Percentiles rank a stretch among this genome's conserved stretches.
Conservation (phyloP, 2,329 filamentous ascomycete genomes). For the Aspergillus sp. region DNA sequence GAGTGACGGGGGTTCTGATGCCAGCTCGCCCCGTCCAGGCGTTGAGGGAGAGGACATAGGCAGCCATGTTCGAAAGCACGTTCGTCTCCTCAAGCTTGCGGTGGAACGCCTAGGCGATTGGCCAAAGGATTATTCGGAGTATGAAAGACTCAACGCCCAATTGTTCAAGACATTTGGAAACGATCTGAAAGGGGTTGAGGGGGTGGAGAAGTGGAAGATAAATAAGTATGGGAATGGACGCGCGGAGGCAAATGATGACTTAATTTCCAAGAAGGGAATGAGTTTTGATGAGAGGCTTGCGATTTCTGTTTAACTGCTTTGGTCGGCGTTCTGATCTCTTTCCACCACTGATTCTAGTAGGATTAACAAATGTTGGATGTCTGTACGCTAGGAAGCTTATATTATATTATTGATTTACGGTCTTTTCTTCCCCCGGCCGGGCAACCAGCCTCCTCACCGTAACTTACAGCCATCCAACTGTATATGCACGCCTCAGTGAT, state of each 20-base stretch:
- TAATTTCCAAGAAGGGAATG: too few relatives aligned
- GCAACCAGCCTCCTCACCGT: too few relatives aligned
- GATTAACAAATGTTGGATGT: too few relatives aligned
- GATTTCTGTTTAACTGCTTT: too few relatives aligned
- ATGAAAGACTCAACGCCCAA: conserved; percentile 44
- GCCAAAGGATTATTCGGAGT: conserved; percentile 46
- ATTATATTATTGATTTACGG: too few relatives aligned
- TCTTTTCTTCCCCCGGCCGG: too few relatives aligned
- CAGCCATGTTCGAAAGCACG: conserved; percentile 30
- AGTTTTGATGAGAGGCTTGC: too few relatives aligned
- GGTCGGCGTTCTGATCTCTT: too few relatives aligned
- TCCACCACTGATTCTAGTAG: too few relatives aligned
- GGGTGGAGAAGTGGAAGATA: conserved; percentile 46
- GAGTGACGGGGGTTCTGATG: conserved; percentile 12
- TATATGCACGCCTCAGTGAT: too few relatives aligned
- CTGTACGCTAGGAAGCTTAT: too few relatives aligned
- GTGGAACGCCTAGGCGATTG: conserved; percentile 36
- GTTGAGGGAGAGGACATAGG: conserved; percentile 17
- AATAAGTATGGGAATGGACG: conserved; percentile 44
- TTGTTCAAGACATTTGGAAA: conserved; percentile 37
- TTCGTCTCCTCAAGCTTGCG: conserved; percentile 36
- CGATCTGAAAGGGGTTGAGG: conserved; percentile 38
- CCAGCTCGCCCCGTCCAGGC: conserved; percentile 16
- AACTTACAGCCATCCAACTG: too few relatives aligned
- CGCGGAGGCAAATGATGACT: conserved; percentile 38